phyloP scores from a whole-genome alignment of 2,329 filamentous ascomycete genomes.

The Knufia petricola region DNA sequence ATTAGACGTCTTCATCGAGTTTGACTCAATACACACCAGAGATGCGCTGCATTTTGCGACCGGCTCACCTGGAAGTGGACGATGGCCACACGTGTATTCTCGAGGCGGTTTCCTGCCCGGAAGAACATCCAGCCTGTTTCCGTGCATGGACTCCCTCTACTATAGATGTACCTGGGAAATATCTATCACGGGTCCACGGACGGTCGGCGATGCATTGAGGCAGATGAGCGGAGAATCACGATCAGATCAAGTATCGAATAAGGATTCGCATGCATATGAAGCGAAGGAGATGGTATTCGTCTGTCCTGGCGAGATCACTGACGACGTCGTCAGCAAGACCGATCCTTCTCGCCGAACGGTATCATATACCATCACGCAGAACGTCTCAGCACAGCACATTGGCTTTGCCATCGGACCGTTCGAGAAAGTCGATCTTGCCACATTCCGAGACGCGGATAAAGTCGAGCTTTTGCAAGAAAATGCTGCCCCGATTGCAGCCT shows the following conservation, averaged over 20 bases:
- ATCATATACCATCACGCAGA: constrained; percentile 66
- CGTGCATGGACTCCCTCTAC: constrained; percentile 78
- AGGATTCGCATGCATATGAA: constrained; percentile 15
- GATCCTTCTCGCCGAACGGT: constrained; percentile 80
- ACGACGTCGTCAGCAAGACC: constrained; percentile 67
- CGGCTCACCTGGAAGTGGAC: constrained; percentile 63
- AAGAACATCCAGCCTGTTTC: constrained; percentile 76
- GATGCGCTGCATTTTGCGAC: constrained; percentile 92
- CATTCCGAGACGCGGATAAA: constrained; percentile 81
- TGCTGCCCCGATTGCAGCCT: constrained; percentile 80
- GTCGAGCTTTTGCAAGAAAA: constrained; percentile 84
- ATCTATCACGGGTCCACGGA: constrained; percentile 74
- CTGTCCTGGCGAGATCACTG: constrained; percentile 79
- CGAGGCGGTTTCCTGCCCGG: constrained; percentile 70
- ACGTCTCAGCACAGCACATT: constrained; percentile 76
- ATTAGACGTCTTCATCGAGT: constrained; percentile 63
- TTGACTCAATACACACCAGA: constrained; percentile 61
- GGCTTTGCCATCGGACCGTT: constrained; percentile 93
- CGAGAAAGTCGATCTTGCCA: constrained; percentile 80
- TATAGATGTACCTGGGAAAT: constrained; percentile 80
- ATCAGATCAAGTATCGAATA: constrained; percentile 8
- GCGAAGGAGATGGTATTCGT: constrained; percentile 68
- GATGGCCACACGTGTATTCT: constrained; percentile 89
- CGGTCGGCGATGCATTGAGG: constrained; percentile 62
- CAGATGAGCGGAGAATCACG: constrained; percentile 10